phyloP scores from a whole-genome alignment of 371 early-diverging fungal genomes.

The Synchytrium microbalum region DNA sequence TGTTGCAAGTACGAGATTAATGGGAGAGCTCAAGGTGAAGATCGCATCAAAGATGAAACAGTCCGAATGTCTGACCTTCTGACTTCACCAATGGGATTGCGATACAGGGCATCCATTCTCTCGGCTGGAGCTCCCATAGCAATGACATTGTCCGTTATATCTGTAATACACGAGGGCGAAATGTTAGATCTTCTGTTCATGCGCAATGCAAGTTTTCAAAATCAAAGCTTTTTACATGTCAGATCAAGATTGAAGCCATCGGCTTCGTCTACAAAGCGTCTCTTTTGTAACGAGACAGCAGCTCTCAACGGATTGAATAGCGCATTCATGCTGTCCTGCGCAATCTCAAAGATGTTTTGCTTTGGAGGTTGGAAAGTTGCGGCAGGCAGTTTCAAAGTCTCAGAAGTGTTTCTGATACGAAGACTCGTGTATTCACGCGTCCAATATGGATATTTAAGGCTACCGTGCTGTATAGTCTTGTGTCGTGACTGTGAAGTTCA shows the following conservation, averaged over 20 bases:
- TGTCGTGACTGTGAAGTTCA: too few relatives aligned
- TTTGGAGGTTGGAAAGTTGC: too few relatives aligned
- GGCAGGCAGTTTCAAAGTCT: too few relatives aligned
- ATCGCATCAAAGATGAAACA: too few relatives aligned
- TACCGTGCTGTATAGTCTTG: too few relatives aligned
- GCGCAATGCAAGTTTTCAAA: not conserved
- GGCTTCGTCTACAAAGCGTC: constrained; percentile 39
- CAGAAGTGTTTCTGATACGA: too few relatives aligned
- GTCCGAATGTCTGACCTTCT: constrained; percentile 55
- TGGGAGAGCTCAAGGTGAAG: too few relatives aligned
- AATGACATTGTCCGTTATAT: constrained; percentile 54
- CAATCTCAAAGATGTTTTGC: too few relatives aligned
- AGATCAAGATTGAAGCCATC: constrained; percentile 55
- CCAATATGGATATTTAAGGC: too few relatives aligned
- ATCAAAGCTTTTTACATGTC: constrained; percentile 31
- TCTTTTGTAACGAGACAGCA: constrained; percentile 44
- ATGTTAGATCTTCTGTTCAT: not conserved
- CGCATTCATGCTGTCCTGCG: too few relatives aligned
- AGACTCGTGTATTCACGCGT: too few relatives aligned
- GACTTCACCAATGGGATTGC: constrained; percentile 52
- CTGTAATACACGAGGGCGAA: constrained; percentile 21
- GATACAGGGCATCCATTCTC: constrained; percentile 55
- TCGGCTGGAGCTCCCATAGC: constrained; percentile 65
- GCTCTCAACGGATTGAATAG: not conserved
- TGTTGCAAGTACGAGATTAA: constrained; percentile 13